These are phyloP conservation scores for Pochonia chlamydosporia DNA, from an alignment of 2,329 filamentous ascomycete species.

Conservation along the genomic window DNA sequence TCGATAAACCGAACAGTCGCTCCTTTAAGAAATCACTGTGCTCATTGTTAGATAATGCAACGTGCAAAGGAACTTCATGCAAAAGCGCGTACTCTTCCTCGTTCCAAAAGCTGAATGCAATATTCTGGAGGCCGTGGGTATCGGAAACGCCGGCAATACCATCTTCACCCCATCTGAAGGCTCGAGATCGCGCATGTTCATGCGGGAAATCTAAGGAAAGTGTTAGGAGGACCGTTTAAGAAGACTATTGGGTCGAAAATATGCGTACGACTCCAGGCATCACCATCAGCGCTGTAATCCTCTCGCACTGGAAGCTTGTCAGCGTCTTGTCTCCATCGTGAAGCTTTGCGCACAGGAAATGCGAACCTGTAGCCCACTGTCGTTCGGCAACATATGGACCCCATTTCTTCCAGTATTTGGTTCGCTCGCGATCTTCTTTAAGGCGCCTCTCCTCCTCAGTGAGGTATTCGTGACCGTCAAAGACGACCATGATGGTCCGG, in stretches of 20 bases:
- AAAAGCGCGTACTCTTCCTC: conserved; percentile 69
- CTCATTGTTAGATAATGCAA: conserved; percentile 3
- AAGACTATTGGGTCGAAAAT: not conserved
- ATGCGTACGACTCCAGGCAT: conserved; percentile 88
- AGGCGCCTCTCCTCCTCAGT: conserved; percentile 88
- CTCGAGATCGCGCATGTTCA: conserved; percentile 80
- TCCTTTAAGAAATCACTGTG: conserved; percentile 86
- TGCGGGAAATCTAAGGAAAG: conserved; percentile 73
- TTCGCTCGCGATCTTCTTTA: conserved; percentile 74
- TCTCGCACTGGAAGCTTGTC: conserved; percentile 57
- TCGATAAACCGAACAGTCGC: conserved; percentile 88
- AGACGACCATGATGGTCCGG: conserved; percentile 67
- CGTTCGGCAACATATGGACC: conserved; percentile 89
- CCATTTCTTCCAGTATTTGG: conserved; percentile 98
- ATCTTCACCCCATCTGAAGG: conserved; percentile 94
- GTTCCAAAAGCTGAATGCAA: conserved; percentile 97
- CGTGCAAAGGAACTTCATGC: not conserved
- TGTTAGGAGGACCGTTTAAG: conserved; percentile 9
- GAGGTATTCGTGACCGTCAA: conserved; percentile 81
- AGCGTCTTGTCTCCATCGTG: conserved; percentile 10
- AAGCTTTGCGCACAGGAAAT: conserved; percentile 4
- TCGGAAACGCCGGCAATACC: conserved; percentile 93
- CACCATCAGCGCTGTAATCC: conserved; percentile 84
- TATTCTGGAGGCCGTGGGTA: conserved; percentile 84
- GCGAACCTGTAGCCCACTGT: conserved; percentile 87